Evolutionary conservation across 306 rosid species (phyloP).

Genomic region (Cicer arietinum): DNA sequence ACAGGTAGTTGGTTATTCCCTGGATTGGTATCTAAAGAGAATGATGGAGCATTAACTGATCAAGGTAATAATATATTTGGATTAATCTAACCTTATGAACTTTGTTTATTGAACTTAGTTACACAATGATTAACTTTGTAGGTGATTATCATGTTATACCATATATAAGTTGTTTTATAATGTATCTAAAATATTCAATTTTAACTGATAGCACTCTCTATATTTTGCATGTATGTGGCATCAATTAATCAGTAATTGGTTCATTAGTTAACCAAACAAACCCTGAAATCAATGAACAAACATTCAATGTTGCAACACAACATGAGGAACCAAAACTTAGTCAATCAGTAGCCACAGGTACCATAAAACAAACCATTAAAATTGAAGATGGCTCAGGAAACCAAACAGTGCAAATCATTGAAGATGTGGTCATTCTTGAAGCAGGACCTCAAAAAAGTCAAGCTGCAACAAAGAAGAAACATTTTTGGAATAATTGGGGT

Average conservation of each 20-base stretch:
- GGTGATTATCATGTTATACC: too few relatives aligned
- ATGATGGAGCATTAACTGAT: not conserved
- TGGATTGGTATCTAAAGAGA: not conserved
- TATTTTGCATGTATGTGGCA: not conserved
- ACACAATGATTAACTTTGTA: too few relatives aligned
- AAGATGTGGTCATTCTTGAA: not conserved
- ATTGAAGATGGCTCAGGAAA: conserved; percentile 28
- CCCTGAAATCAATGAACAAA: not conserved
- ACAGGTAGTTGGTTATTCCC: conserved; percentile 63
- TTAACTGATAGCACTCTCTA: too few relatives aligned
- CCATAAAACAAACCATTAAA: not conserved
- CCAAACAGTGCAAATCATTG: not conserved
- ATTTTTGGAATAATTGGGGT: conserved; percentile 38
- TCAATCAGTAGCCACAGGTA: not conserved
- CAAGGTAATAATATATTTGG: conserved; percentile 49
- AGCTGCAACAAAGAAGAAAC: conserved; percentile 19
- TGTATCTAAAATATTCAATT: too few relatives aligned
- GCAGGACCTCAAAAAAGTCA: not conserved
- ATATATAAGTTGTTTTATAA: too few relatives aligned
- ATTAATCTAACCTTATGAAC: not conserved
- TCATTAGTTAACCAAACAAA: not conserved
- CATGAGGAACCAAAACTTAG: not conserved
- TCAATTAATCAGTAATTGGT: not conserved
- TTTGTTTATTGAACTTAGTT: not conserved
- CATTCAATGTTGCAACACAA: not conserved